Conservation (phyloP, 2,329 filamentous ascomycete genomes). For the Basipetospora chlamydospora region DNA sequence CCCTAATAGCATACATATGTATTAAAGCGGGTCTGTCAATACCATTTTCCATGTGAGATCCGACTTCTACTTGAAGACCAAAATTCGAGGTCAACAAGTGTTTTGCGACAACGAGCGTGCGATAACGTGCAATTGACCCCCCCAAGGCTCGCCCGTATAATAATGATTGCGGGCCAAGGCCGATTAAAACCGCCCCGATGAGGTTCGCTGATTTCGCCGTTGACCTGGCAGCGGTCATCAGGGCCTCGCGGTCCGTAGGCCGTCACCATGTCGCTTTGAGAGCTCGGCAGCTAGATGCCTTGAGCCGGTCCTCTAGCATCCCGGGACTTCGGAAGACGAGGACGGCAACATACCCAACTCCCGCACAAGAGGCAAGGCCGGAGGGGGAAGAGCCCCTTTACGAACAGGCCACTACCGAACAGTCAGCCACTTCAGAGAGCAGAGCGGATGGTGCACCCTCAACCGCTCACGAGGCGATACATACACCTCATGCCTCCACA, state of each 20-base stretch:
- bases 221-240: conserved; percentile 56
- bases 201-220: conserved; percentile 49
- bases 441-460: no score
- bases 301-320: conserved; percentile 30
- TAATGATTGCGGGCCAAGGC: background rate
- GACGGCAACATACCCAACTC: background rate
- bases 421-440: no score
- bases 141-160: no score
- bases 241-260: conserved; percentile 54
- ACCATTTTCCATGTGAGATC: conserved; percentile 1
- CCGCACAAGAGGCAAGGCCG: background rate
- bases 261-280: conserved; percentile 46
- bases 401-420: background rate
- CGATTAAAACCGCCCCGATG: conserved; percentile 22
- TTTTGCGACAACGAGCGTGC: no score
- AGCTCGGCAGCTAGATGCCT: conserved; percentile 36
- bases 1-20: conserved; percentile 1
- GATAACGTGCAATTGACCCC: no score
- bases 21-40: background rate
- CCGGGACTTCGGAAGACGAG: conserved; percentile 17
- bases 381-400: background rate
- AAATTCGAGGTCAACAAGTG: no score
- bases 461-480: no score
- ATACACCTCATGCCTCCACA: background rate
- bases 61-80: no score